Conservation (phyloP, 129 eudicot species). For the Mikania micrantha region DNA sequence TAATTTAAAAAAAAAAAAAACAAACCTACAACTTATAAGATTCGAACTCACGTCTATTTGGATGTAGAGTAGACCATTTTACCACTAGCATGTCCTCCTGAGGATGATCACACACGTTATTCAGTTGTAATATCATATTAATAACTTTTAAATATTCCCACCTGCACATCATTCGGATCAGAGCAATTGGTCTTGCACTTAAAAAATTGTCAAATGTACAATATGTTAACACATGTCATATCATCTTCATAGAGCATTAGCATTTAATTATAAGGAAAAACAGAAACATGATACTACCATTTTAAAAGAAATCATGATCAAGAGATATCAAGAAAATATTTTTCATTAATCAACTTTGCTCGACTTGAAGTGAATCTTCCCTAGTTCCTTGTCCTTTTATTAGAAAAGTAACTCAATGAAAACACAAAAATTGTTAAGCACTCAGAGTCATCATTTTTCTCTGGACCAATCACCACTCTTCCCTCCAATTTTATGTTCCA, state of each 20-base stretch:
- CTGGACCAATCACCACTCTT: slow-evolving; percentile 87
- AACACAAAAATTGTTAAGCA: neutral
- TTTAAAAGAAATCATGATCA: neutral
- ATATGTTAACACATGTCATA: neutral
- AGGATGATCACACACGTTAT: too few relatives aligned
- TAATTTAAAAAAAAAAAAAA: too few relatives aligned
- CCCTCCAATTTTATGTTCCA: slow-evolving; percentile 78
- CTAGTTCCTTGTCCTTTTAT: too few relatives aligned
- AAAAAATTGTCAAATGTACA: slow-evolving; percentile 3
- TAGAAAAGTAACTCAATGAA: neutral
- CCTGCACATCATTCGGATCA: slow-evolving; percentile 17
- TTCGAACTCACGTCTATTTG: too few relatives aligned
- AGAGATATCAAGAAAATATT: neutral
- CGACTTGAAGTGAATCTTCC: too few relatives aligned
- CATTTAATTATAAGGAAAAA: neutral
- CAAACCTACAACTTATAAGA: too few relatives aligned
- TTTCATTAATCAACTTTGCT: too few relatives aligned
- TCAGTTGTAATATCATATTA: too few relatives aligned
- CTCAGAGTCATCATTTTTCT: slow-evolving; percentile 36
- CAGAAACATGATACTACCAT: neutral
- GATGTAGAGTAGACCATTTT: too few relatives aligned
- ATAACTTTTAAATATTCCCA: too few relatives aligned
- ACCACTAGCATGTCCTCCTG: too few relatives aligned
- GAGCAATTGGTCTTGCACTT: neutral
- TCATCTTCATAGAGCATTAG: neutral